Base-by-base conservation (phyloP, 306 rosid genomes). In the Psophocarpus tetragonolobus region DNA sequence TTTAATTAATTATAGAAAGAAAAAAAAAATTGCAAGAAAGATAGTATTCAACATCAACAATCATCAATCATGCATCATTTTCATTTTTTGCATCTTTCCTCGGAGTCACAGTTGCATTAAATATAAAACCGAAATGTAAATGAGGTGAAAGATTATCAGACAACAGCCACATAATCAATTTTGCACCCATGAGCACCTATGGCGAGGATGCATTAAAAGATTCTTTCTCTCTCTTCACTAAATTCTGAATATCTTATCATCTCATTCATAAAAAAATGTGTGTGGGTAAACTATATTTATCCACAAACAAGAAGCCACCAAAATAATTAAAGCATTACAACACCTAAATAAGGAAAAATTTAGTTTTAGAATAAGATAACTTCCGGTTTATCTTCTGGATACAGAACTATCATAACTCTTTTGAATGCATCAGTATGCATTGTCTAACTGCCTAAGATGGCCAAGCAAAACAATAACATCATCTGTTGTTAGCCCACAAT, bases 301-400 rank as follows among this genome's bases (percentile, higher is more conserved):
- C 4, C n/a, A 81, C 48, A 17, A 57, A 68, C 44, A 76, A 20
- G 39, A 58, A 69, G 24, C 60, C 27, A 48, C 50, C 26, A 29
- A 39, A 68, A 38, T 36, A 32, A 13, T 26, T 8, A 42, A 50
- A 74, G 17, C 76, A 80, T 58, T 26, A 17, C 72, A 65, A 76
- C 54, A 77, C 78, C 78, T 60, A 60, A 71, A 81, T 58, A 76
- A 50, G 65, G 75, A 36, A 71, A 30, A 3, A 20, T 11, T 29
- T 38, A n/a, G 9, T 77, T 67, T 53, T 45, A 58, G 33, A 68
- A 72, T 67, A 50, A 42, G 66, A 33, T 24, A 51, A 44, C 20
- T 48, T 68, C 61, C 29, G 7, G n/a, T 47, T 78, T 47, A 56
- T 67, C 61, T 66, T 29, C 60, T 17, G 17, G 44, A 20, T 47